These are phyloP conservation scores for Scheffersomyces illinoinensis DNA, from an alignment of 1,139 yeast genomes.

Conservation along the genomic window DNA sequence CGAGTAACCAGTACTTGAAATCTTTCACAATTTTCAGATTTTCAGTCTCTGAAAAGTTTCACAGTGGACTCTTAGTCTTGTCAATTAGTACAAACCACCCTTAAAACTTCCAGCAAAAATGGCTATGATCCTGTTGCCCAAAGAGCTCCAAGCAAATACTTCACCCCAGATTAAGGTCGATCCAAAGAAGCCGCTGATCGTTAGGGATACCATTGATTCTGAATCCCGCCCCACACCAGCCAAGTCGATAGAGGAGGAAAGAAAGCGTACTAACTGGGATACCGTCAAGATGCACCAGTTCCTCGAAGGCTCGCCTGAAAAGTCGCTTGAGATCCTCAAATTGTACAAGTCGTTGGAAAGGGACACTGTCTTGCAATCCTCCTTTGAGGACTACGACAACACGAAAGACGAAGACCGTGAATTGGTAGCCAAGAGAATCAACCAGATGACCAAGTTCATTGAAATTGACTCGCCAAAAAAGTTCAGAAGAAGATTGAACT, in stretches of 20 bases:
- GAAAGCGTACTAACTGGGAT: conserved; percentile 46
- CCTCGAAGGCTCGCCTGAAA: conserved; percentile 54
- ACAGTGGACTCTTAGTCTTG: not conserved
- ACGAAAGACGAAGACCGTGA: conserved; percentile 52
- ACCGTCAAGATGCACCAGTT: conserved; percentile 36
- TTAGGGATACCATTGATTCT: conserved; percentile 2
- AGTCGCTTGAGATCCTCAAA: conserved; percentile 44
- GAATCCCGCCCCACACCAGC: conserved; percentile 19
- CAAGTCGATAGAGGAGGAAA: conserved; percentile 44
- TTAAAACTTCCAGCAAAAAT: not conserved
- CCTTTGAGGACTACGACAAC: conserved; percentile 53
- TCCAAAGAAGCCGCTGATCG: not conserved
- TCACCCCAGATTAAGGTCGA: not conserved
- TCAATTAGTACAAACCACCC: not conserved
- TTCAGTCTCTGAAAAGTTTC: not conserved
- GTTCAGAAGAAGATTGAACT: conserved; percentile 34
- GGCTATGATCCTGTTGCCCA: not conserved
- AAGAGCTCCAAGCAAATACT: not conserved
- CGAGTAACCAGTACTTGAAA: not conserved
- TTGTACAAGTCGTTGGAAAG: conserved; percentile 50
- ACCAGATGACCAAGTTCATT: conserved; percentile 43
- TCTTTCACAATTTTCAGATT: not conserved
- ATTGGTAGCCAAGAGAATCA: conserved; percentile 47
- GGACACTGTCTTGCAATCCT: conserved; percentile 53
- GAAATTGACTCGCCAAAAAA: conserved; percentile 46